These are phyloP conservation scores for Prunella vulgaris DNA, from an alignment of 257 asterid genomes.

Conservation along the genomic window DNA sequence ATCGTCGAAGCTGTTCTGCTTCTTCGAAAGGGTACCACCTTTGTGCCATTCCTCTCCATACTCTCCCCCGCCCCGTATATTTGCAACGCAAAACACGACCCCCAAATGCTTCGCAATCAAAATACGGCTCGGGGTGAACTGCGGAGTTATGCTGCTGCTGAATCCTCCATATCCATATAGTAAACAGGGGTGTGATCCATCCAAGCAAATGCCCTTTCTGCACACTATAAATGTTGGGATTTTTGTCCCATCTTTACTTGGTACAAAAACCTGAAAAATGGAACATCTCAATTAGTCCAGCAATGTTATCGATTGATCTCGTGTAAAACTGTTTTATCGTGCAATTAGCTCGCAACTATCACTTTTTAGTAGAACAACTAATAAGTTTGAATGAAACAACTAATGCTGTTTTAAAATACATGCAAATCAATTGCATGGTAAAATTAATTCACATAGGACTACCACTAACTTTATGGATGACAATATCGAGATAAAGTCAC, in stretches of 20 bases:
- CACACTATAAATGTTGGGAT: conserved; percentile 81
- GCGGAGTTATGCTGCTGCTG: conserved; percentile 60
- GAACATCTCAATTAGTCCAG: not conserved
- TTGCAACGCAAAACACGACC: conserved; percentile 64
- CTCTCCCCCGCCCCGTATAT: conserved; percentile 97
- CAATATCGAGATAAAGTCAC: too few species aligned
- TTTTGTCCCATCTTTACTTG: conserved; percentile 69
- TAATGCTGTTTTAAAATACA: too few species aligned
- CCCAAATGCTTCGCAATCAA: conserved; percentile 65
- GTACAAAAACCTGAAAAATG: conserved; percentile 56
- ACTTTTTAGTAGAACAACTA: too few species aligned
- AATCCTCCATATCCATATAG: conserved; percentile 88
- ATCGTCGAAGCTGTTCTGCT: conserved; percentile 88
- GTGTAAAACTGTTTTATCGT: too few species aligned
- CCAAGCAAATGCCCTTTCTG: conserved; percentile 55
- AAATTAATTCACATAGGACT: too few species aligned
- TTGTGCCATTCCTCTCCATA: conserved; percentile 99
- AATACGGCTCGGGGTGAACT: conserved; percentile 45
- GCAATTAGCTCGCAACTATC: too few species aligned
- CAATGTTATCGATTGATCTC: not conserved
- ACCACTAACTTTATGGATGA: too few species aligned
- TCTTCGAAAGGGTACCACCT: conserved; percentile 68
- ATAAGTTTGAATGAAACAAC: too few species aligned
- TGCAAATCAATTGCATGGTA: too few species aligned
- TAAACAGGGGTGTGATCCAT: conserved; percentile 86